Evolutionary conservation across 1,284 basidiomycete species (phyloP).

Genomic region (Tausonia pullulans): DNA sequence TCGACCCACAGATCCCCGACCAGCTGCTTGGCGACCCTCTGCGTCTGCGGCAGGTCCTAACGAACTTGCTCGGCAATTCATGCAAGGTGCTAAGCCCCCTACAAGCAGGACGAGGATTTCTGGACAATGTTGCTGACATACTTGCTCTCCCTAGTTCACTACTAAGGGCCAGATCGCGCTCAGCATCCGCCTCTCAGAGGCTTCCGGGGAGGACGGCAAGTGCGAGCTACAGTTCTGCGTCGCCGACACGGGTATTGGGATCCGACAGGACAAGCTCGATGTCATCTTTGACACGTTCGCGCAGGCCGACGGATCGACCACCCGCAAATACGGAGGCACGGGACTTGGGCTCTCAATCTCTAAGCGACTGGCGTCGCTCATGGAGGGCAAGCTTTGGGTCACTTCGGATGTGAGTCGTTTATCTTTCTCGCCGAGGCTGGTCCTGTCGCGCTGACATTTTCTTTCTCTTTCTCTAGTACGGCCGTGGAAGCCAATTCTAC

Average conservation of each 20-base stretch:
- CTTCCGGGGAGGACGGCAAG: constrained; percentile 52
- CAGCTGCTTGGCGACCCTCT: constrained; percentile 95
- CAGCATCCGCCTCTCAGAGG: constrained; percentile 61
- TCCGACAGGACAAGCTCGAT: constrained; percentile 96
- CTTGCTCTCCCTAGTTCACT: constrained; percentile 71
- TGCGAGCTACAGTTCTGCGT: constrained; percentile 89
- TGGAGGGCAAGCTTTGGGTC: constrained; percentile 99
- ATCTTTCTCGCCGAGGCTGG: not conserved
- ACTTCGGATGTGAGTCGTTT: constrained; percentile 36
- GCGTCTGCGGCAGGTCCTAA: constrained; percentile 51
- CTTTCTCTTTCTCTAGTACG: constrained; percentile 28
- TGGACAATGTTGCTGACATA: not conserved
- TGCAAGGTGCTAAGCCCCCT: constrained; percentile 46
- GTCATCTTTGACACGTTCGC: constrained; percentile 99
- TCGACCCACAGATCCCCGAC: constrained; percentile 81
- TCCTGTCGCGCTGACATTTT: not conserved
- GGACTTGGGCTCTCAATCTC: constrained; percentile 93
- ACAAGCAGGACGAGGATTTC: constrained; percentile 13
- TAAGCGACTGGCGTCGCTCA: constrained; percentile 88
- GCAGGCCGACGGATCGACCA: constrained; percentile 69
- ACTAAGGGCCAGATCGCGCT: constrained; percentile 84
- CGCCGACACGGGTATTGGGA: constrained; percentile 95
- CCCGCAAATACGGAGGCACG: constrained; percentile 90
- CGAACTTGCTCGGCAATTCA: constrained; percentile 86
- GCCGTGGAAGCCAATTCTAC: constrained; percentile 58